These are phyloP conservation scores for Mortierella sp. DNA, from an alignment of 371 early-diverging fungal species.

Conservation along the genomic window DNA sequence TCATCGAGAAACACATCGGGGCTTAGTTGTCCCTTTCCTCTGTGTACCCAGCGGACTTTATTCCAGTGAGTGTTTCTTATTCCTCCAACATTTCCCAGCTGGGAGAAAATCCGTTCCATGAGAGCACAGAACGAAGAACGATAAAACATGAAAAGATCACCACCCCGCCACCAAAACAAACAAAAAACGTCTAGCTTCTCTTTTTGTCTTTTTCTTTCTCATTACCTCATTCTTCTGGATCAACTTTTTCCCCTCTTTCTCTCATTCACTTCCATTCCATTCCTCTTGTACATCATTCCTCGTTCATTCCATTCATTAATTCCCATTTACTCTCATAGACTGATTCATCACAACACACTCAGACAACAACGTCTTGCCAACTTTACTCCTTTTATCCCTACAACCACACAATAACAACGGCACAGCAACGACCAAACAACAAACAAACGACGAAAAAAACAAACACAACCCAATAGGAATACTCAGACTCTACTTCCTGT, in stretches of 20 bases:
- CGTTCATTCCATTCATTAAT: background rate
- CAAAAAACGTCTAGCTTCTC: background rate
- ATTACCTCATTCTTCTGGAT: too few species aligned
- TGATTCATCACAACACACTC: background rate
- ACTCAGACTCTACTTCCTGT: background rate
- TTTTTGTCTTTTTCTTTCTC: background rate
- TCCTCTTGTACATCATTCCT: background rate
- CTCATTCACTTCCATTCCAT: background rate
- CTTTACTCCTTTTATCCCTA: background rate
- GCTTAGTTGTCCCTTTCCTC: too few species aligned
- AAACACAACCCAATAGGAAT: background rate
- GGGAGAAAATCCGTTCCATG: too few species aligned
- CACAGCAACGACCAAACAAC: too few species aligned
- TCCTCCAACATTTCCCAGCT: too few species aligned
- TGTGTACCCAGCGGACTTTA: too few species aligned
- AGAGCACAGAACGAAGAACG: too few species aligned
- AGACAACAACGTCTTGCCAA: background rate
- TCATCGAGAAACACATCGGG: too few species aligned
- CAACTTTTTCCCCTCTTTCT: background rate
- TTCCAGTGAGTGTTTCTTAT: too few species aligned
- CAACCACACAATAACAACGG: too few species aligned
- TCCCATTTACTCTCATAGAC: background rate
- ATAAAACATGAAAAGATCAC: too few species aligned
- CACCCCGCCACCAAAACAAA: background rate
- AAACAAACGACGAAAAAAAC: background rate